Evolutionary conservation across 2,329 filamentous ascomycete genomes (phyloP).

Genomic region (Xenosphaeropsis pyriputrescens): DNA sequence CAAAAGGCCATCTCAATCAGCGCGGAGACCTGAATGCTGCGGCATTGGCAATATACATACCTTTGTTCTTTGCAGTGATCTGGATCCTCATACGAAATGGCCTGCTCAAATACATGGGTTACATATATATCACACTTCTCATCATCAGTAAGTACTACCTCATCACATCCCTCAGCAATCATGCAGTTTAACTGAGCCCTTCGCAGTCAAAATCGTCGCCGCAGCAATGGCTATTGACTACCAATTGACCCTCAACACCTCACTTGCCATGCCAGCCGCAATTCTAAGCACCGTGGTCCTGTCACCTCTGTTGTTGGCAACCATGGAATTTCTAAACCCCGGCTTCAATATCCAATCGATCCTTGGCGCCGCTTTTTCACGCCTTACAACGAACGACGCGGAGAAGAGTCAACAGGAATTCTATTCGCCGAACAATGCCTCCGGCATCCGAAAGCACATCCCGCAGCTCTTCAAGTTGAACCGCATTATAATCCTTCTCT

Average conservation of each 20-base stretch:
- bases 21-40: constrained; percentile 2
- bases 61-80: background rate
- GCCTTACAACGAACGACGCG: background rate
- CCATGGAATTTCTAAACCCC: background rate
- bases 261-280: constrained; percentile 1
- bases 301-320: constrained; percentile 2
- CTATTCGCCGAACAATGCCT: too few species aligned
- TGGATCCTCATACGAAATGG: background rate
- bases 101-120: too few species aligned
- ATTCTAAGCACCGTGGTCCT: constrained; percentile 3
- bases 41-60: constrained; percentile 1
- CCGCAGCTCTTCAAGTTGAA: background rate
- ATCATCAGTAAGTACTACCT: too few species aligned
- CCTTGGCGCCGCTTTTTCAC: background rate
- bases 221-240: constrained; percentile 12
- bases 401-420: too few species aligned
- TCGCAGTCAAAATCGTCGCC: constrained; percentile 7
- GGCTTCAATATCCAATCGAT: background rate
- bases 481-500: background rate
- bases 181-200: background rate
- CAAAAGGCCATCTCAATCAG: constrained; percentile 1
- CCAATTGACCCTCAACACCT: constrained; percentile 1
- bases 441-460: too few species aligned
- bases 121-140: too few species aligned
- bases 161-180: too few species aligned